A percentile compares a stretch with the other conserved stretches of the same genome.
Evolutionary conservation across 1,284 basidiomycete species (phyloP).

Genomic region (Austroboletus olivaceoglutinosus): DNA sequence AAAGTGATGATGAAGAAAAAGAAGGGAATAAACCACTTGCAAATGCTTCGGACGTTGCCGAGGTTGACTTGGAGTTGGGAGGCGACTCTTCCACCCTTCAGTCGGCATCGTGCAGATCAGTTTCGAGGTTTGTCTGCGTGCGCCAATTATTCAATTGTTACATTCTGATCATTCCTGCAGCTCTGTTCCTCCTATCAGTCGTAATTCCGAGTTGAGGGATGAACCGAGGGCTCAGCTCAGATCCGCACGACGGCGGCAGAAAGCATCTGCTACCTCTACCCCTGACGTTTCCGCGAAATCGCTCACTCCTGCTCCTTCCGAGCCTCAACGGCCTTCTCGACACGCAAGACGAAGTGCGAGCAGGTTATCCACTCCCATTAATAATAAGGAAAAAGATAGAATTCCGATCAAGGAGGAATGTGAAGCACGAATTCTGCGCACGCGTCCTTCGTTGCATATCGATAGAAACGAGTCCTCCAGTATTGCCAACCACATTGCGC

Average conservation of each 20-base stretch:
- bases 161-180: constrained; percentile 21
- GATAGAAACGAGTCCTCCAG: constrained; percentile 37
- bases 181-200: constrained; percentile 26
- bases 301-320: constrained; percentile 25
- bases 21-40: constrained; percentile 45
- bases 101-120: constrained; percentile 28
- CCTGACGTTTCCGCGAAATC: constrained; percentile 25
- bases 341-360: constrained; percentile 22
- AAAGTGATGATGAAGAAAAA: constrained; percentile 50
- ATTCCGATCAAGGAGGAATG: constrained; percentile 47
- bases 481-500: constrained; percentile 39
- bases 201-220: constrained; percentile 21
- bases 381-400: constrained; percentile 39
- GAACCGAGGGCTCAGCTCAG: constrained; percentile 39
- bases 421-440: constrained; percentile 48
- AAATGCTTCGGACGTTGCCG: constrained; percentile 45
- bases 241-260: constrained; percentile 54
- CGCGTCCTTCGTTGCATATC: constrained; percentile 39
- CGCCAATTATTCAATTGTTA: constrained; percentile 3
- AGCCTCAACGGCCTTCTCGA: constrained; percentile 18
- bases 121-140: constrained; percentile 28
- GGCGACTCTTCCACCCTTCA: constrained; percentile 37
- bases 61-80: constrained; percentile 51
- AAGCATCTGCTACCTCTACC: constrained; percentile 36
- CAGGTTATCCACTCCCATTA: constrained; percentile 31